phyloP scores from a whole-genome alignment of 345 rosid species.

The Gossypium herbaceum region DNA sequence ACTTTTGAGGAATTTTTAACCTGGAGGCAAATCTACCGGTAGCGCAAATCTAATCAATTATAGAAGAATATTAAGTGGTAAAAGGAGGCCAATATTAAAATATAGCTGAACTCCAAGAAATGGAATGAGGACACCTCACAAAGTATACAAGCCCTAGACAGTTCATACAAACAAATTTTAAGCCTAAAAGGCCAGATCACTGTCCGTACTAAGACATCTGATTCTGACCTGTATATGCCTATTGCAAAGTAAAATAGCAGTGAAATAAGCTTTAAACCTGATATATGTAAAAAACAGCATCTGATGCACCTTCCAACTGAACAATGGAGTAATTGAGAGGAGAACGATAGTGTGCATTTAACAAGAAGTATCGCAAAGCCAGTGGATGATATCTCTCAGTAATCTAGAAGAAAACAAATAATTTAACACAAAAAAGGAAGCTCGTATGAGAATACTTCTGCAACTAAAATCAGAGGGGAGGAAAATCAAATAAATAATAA shows the following conservation, averaged over 20 bases:
- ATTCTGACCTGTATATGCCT: background rate
- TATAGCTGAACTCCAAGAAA: background rate
- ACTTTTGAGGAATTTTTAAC: background rate
- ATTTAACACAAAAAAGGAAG: background rate
- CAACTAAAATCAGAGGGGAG: background rate
- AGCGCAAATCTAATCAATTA: background rate
- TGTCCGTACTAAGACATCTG: background rate
- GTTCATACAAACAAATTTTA: background rate
- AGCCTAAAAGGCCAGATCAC: background rate
- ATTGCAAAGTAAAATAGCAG: background rate
- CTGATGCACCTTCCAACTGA: slow-evolving; percentile 75
- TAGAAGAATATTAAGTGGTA: background rate
- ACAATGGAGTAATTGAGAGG: slow-evolving; percentile 58
- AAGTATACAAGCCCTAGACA: background rate
- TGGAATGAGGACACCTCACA: background rate
- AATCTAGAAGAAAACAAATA: slow-evolving; percentile 42
- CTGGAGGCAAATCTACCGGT: background rate
- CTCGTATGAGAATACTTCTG: slow-evolving; percentile 1
- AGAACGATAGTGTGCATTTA: slow-evolving; percentile 82
- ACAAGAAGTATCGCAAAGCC: slow-evolving; percentile 78
- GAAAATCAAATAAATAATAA: background rate
- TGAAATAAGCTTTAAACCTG: slow-evolving; percentile 47
- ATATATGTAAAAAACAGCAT: slow-evolving; percentile 65
- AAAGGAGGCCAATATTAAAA: background rate
- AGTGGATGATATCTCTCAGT: slow-evolving; percentile 67